Base-by-base conservation (phyloP, 2,329 filamentous ascomycete species). In the Colletotrichum siamense region DNA sequence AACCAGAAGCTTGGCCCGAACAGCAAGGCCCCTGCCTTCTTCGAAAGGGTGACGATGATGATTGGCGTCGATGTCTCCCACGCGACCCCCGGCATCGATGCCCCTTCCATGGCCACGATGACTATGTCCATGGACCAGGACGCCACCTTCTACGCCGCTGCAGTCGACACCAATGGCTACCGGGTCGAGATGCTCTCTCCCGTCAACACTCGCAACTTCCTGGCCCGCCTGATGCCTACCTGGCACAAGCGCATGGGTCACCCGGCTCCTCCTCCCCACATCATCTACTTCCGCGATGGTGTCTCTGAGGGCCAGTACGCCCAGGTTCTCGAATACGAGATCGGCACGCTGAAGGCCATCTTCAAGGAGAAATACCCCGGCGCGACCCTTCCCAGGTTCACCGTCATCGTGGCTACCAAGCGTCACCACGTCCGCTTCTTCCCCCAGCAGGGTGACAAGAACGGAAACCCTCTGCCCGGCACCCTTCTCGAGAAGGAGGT, bases 361-460 rank as follows among this genome's bases (percentile, higher is more conserved):
- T 90, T 96, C 79, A 79, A 81, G 36, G 83, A 88, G 8, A 79
- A 83, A 5, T 82, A 83, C 5, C 82, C 81, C 3, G 66, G 62
- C 4, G 70, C 71, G 12, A 75, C 55, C 61, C 59, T 39, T 28
- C 87, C 94, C 4, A 94, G 94, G 82, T 93, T 98, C 81, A 96
- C 96, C 0, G 95, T 98, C 13, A 92, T 98, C 55, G 91, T 99
- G 62, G 96, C 95, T 2, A 96, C 95, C 2, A 99, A 99, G 89
- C 94, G 97, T 5, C 97, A 99, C 79, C 96, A 98, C 81, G 93
- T 98, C 69, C 94, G 97, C 18, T 96, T 98, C 83, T 99, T 99
- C 87, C 84, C 87, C 0, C 85, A 83, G 22, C 89, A 91, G 73
- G 89, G 82, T 1, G 97, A 99, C 82, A 89, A 89, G 65, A 98